A percentile compares a stretch with the other conserved stretches of the same genome.
These are phyloP conservation scores for Fraxinus pennsylvanica DNA, from an alignment of 257 asterid genomes.

Conservation along the genomic window DNA sequence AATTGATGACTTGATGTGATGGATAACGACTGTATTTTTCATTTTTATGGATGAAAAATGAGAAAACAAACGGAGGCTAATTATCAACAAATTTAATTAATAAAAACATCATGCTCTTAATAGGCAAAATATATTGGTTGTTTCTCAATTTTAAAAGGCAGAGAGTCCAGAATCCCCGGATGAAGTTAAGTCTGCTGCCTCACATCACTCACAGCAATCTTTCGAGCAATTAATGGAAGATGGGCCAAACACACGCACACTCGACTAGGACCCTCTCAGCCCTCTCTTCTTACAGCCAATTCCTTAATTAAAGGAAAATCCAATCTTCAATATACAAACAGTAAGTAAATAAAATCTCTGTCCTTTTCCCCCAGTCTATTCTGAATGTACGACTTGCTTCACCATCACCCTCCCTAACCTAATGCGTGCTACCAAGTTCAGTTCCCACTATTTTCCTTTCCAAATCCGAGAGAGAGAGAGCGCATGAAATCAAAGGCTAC, in stretches of 20 bases:
- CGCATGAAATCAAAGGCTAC: neutral
- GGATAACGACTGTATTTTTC: no score
- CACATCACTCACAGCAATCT: neutral
- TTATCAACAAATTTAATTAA: no score
- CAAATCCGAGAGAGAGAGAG: neutral
- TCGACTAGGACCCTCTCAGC: constrained; percentile 15
- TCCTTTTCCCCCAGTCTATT: constrained; percentile 21
- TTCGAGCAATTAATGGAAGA: neutral
- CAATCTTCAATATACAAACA: constrained; percentile 14
- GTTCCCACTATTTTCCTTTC: no score
- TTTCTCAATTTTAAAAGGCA: neutral
- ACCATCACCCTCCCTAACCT: constrained; percentile 20
- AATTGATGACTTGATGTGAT: no score
- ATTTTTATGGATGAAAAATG: no score
- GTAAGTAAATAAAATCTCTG: constrained; percentile 30
- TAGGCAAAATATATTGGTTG: neutral
- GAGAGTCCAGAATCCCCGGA: neutral
- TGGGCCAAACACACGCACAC: neutral
- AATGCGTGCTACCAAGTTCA: neutral
- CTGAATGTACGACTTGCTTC: constrained; percentile 2
- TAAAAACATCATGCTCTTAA: no score
- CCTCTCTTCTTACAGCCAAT: constrained; percentile 15
- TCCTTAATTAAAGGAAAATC: constrained; percentile 34
- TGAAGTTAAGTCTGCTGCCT: neutral
- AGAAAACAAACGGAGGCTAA: no score